Percentiles rank a stretch among this genome's conserved stretches.
These are phyloP conservation scores for Parsonsia alboflavescens DNA, from an alignment of 257 asterid genomes.

Conservation along the genomic window DNA sequence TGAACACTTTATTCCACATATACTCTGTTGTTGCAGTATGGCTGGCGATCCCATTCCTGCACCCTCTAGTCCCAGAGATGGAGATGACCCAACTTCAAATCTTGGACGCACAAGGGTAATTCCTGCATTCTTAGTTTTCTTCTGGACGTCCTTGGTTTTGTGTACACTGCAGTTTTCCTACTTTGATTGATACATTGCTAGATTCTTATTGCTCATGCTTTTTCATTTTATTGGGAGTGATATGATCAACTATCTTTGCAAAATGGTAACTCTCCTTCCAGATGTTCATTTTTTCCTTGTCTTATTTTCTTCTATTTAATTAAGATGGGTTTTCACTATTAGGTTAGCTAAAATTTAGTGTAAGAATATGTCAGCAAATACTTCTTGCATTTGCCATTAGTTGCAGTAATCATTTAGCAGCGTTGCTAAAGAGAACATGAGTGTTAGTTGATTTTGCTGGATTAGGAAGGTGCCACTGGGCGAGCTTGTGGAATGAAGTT, in stretches of 20 bases:
- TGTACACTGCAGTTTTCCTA: background rate
- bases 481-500: background rate
- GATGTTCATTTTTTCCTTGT: background rate
- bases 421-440: background rate
- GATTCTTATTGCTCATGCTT: background rate
- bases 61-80: conserved; percentile 89
- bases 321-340: background rate
- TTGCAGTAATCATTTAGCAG: background rate
- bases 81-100: conserved; percentile 56
- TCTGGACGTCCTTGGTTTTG: background rate
- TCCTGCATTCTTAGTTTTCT: conserved; percentile 14
- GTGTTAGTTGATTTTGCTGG: background rate
- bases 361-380: background rate
- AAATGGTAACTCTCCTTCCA: background rate
- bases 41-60: conserved; percentile 84
- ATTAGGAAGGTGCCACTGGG: background rate
- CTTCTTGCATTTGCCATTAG: background rate
- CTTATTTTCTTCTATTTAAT: background rate
- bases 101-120: conserved; percentile 71
- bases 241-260: background rate
- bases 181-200: background rate
- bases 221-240: background rate
- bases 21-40: conserved; percentile 59
- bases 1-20: conserved; percentile 8
- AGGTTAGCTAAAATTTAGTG: background rate